Evolutionary conservation across 2,329 filamentous ascomycete species (phyloP).

Genomic region (Teratosphaeria destructans): DNA sequence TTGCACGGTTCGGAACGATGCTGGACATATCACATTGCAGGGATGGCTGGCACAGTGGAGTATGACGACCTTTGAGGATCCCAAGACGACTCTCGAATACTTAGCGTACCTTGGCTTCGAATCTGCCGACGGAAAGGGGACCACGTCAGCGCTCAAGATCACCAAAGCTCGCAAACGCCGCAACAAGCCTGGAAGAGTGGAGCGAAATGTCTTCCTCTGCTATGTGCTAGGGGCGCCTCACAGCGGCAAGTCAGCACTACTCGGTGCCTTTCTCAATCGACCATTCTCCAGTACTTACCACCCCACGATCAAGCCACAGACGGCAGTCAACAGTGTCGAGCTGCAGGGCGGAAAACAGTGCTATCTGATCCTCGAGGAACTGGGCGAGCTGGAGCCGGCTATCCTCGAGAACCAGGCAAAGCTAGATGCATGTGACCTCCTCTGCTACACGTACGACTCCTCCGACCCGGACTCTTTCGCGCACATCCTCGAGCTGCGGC

Average conservation of each 20-base stretch:
- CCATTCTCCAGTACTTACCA: conserved; percentile 77
- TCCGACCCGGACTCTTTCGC: conserved; percentile 93
- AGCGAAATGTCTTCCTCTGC: conserved; percentile 87
- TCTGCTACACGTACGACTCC: conserved; percentile 95
- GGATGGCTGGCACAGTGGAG: conserved; percentile 99
- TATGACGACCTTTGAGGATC: conserved; percentile 96
- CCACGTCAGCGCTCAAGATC: conserved; percentile 78
- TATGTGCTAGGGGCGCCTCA: conserved; percentile 79
- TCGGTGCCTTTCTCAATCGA: conserved; percentile 83
- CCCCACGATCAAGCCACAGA: conserved; percentile 88
- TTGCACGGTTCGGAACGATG: conserved; percentile 89
- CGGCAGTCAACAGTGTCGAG: conserved; percentile 92
- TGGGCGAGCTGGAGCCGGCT: conserved; percentile 89
- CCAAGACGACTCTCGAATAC: conserved; percentile 90
- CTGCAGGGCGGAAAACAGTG: conserved; percentile 92
- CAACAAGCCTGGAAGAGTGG: conserved; percentile 70
- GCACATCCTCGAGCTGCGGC: conserved; percentile 73
- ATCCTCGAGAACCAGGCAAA: conserved; percentile 87
- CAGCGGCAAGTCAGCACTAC: conserved; percentile 81
- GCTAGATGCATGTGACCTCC: conserved; percentile 81
- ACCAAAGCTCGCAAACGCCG: conserved; percentile 85
- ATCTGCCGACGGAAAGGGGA: conserved; percentile 58
- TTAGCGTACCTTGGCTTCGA: conserved; percentile 95
- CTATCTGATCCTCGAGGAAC: conserved; percentile 89
- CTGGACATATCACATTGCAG: conserved; percentile 87